Evolutionary conservation across 352 stramenopile species (phyloP), one percentile per base, ranked within the genome.

Genomic region (Pythium oligandrum): DNA sequence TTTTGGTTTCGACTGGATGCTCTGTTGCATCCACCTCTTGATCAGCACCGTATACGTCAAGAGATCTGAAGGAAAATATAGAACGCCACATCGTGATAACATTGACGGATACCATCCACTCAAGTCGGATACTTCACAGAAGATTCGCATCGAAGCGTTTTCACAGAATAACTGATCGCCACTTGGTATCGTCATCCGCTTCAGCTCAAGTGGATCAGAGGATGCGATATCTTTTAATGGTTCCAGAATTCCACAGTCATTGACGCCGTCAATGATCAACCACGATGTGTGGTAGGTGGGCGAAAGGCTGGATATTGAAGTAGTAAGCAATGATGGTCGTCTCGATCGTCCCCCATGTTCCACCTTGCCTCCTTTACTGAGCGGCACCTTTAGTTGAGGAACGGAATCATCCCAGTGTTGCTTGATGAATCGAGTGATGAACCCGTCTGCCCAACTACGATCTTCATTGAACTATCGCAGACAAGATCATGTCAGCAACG

Each of bases 21-120:
- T 53, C 8, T 52, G 53, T n/a, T 62, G 36, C 4, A 65, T 46
- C 77, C 79, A 90, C 40, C 67, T 79, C 51, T 88, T 88, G 35
- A 90, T 79, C 38, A 88, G 45, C 17, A 85, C 35, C 4, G 75
- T 90, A 49, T 88, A 88, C 9, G 79, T 63, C 11, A 73, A 66
- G 40, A 73, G 49, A 38, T 87, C 71, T 0, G 55, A 52, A 30
- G 78, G 70, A 38, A 90, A 64, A 53, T 75, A 78, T n/a, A 88
- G 46, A 10, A 90, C 57, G 2, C 73, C 77, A 55, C 73, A 88
- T 12, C 73, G 71, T 39, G 59, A 80, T 6, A 88, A 17, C 37
- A 51, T 66, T 6, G 60, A 57, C 8, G 79, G 77, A 42, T 71
- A 82, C 79, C 79, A 90, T 1, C 83, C 51, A 6, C 68, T 37